phyloP scores from a whole-genome alignment of 805 yeast genomes.

The Candida boleticola region DNA sequence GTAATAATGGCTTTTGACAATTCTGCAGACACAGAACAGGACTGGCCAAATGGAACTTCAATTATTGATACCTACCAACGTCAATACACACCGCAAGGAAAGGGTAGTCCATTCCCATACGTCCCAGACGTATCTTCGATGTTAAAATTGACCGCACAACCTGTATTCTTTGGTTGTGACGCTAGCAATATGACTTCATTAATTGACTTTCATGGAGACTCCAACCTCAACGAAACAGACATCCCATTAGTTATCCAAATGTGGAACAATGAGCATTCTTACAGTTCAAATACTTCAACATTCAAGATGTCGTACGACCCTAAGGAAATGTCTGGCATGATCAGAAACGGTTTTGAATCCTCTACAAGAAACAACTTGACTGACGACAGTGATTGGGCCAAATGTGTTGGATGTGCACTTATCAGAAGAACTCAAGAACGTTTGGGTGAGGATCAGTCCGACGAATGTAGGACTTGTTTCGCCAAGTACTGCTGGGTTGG shows the following conservation, averaged over 20 bases:
- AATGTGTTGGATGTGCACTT: slow-evolving; percentile 82
- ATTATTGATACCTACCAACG: slow-evolving; percentile 31
- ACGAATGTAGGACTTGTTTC: slow-evolving; percentile 73
- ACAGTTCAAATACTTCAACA: slow-evolving; percentile 70
- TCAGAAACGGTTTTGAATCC: slow-evolving; percentile 72
- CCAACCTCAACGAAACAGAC: slow-evolving; percentile 25
- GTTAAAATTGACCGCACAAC: slow-evolving; percentile 58
- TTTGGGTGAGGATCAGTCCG: slow-evolving; percentile 54
- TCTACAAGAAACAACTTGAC: slow-evolving; percentile 67
- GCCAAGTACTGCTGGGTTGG: slow-evolving; percentile 69
- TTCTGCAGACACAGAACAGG: slow-evolving; percentile 29
- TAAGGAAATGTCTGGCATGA: slow-evolving; percentile 55
- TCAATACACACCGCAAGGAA: slow-evolving; percentile 43
- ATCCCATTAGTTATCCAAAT: slow-evolving; percentile 79
- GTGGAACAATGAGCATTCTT: slow-evolving; percentile 70
- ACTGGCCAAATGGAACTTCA: slow-evolving; percentile 41
- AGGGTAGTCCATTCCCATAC: slow-evolving; percentile 69
- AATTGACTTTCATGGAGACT: slow-evolving; percentile 11
- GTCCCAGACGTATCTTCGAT: slow-evolving; percentile 72
- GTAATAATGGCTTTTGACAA: slow-evolving; percentile 38
- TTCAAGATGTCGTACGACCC: slow-evolving; percentile 60
- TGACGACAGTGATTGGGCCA: slow-evolving; percentile 63
- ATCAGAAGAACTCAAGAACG: slow-evolving; percentile 77
- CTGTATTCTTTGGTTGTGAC: slow-evolving; percentile 84
- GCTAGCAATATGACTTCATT: slow-evolving; percentile 58